Percentiles rank a stretch among this genome's conserved stretches.
These are phyloP conservation scores for Termitomyces sp. DNA, from an alignment of 768 basidiomycete genomes.

Conservation along the genomic window DNA sequence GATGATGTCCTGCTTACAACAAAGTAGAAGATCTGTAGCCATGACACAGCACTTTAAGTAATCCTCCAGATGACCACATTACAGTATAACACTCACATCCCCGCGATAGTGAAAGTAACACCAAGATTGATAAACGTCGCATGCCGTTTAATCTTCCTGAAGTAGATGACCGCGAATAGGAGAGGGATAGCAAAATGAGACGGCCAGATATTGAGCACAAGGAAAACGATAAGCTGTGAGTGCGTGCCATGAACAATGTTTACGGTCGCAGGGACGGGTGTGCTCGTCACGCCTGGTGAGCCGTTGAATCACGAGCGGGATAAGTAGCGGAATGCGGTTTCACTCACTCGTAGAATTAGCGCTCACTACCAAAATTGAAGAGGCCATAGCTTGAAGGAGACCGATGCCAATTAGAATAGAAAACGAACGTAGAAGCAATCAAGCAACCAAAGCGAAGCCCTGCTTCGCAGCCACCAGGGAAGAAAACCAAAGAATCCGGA, in stretches of 20 bases:
- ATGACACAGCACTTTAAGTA: neutral
- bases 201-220: conserved; percentile 47
- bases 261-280: conserved; percentile 10
- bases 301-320: neutral
- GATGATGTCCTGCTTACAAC: conserved; percentile 26
- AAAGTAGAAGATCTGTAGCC: conserved; percentile 33
- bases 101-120: conserved; percentile 41
- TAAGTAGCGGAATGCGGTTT: neutral
- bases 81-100: conserved; percentile 29
- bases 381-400: neutral
- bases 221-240: conserved; percentile 34
- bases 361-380: neutral
- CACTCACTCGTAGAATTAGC: neutral
- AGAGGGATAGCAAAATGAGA: conserved; percentile 47
- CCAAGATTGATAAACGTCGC: conserved; percentile 44
- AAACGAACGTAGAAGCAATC: neutral
- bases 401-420: neutral
- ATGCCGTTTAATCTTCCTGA: conserved; percentile 39
- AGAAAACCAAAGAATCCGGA: neutral
- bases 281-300: neutral
- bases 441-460: conserved; percentile 11
- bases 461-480: conserved; percentile 13
- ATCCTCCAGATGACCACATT: neutral
- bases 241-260: conserved; percentile 42
- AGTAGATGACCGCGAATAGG: conserved; percentile 35